Percentiles rank a stretch among this genome's conserved stretches.
phyloP scores from a whole-genome alignment of 2,329 filamentous ascomycete species.

The Aureobasidium sp. region DNA sequence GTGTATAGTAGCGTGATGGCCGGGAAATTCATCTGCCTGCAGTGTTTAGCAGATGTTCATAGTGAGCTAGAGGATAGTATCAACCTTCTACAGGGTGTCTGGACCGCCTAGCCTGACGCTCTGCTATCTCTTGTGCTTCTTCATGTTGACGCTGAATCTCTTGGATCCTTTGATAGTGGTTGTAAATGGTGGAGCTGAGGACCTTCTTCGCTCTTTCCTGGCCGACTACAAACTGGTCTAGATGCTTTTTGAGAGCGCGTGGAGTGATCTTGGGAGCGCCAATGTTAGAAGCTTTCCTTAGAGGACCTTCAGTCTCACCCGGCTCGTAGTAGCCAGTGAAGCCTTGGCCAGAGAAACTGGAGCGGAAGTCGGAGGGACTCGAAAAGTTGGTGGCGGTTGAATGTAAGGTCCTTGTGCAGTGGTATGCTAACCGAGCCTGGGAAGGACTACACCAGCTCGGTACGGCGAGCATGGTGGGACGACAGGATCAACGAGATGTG shows the following conservation, averaged over 20 bases:
- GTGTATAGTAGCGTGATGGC: conserved; percentile 50
- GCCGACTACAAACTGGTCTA: conserved; percentile 94
- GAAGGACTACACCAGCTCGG: conserved; percentile 29
- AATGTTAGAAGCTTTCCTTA: conserved; percentile 52
- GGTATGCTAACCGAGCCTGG: conserved; percentile 37
- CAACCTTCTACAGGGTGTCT: conserved; percentile 70
- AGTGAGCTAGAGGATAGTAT: conserved; percentile 33
- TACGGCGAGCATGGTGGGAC: conserved; percentile 16
- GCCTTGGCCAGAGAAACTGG: conserved; percentile 57
- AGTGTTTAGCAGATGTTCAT: conserved; percentile 23
- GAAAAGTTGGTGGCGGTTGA: conserved; percentile 40
- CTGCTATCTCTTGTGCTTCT: conserved; percentile 66
- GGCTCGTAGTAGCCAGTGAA: conserved; percentile 59
- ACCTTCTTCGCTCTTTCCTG: conserved; percentile 93
- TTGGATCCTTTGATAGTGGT: conserved; percentile 87
- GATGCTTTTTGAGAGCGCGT: conserved; percentile 70
- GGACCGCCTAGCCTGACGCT: conserved; percentile 65
- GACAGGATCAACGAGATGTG: conserved; percentile 32
- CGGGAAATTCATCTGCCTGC: conserved; percentile 50
- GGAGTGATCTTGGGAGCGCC: conserved; percentile 55
- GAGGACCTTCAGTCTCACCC: conserved; percentile 56
- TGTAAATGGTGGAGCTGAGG: conserved; percentile 87
- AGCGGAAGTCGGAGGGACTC: conserved; percentile 32
- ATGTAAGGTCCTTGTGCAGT: conserved; percentile 23
- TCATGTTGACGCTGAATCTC: conserved; percentile 68